Evolutionary conservation across 345 rosid species (phyloP).

Genomic region (Barbarea vulgaris): DNA sequence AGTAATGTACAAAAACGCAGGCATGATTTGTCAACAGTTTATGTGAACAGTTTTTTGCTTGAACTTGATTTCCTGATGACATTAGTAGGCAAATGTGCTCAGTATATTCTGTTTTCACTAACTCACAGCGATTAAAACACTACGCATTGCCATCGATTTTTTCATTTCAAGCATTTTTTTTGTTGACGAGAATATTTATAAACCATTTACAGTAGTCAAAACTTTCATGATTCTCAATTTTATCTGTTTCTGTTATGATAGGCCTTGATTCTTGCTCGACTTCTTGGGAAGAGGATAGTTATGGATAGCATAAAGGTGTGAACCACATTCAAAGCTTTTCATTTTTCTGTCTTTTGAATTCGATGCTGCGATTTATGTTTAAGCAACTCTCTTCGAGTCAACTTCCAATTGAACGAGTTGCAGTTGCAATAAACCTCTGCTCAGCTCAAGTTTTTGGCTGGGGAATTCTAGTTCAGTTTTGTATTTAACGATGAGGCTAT

Average conservation of each 20-base stretch:
- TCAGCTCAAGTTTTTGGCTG: constrained; percentile 1
- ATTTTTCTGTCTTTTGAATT: background rate
- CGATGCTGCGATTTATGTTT: background rate
- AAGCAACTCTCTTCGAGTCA: constrained; percentile 1
- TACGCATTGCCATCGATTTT: background rate
- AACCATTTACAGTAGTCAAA: background rate
- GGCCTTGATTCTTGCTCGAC: constrained; percentile 93
- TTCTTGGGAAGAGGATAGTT: constrained; percentile 68
- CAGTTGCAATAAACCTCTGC: background rate
- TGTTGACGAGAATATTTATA: background rate
- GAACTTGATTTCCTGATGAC: background rate
- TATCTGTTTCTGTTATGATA: constrained; percentile 41
- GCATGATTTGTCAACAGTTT: background rate
- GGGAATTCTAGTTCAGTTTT: background rate
- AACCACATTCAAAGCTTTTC: constrained; percentile 2
- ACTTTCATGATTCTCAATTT: background rate
- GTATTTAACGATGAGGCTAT: background rate
- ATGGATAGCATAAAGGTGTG: constrained; percentile 75
- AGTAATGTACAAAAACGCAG: background rate
- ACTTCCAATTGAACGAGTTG: background rate
- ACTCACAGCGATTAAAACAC: background rate
- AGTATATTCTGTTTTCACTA: background rate
- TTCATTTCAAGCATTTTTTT: constrained; percentile 3
- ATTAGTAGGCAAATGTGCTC: background rate
- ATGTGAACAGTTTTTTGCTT: background rate